A percentile compares a stretch with the other conserved stretches of the same genome.
Evolutionary conservation across 2,329 filamentous ascomycete species (phyloP).

Genomic region (Fusarium annulatum): DNA sequence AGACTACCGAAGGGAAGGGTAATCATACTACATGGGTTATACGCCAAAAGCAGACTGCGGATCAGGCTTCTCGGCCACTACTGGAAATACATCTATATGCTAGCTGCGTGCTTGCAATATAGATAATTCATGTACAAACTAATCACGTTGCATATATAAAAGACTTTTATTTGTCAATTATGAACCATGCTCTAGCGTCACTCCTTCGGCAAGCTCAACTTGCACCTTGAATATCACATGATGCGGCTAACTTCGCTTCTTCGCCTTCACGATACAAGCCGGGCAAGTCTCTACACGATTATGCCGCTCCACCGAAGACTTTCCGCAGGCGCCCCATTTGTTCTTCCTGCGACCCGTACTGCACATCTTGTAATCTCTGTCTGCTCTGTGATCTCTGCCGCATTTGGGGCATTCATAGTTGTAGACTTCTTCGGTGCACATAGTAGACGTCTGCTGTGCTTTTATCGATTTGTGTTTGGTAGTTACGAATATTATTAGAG

Average conservation of each 20-base stretch:
- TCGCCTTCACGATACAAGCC: background rate
- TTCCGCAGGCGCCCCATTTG: conserved; percentile 1
- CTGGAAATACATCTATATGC: fast-evolving
- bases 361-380: conserved; percentile 3
- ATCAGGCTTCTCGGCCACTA: fast-evolving
- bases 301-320: background rate
- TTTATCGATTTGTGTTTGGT: too few relatives aligned
- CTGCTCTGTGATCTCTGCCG: background rate
- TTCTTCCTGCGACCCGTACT: background rate
- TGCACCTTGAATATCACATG: too few relatives aligned
- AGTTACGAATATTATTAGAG: fast-evolving
- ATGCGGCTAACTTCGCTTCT: background rate
- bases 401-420: background rate
- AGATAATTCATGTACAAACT: background rate
- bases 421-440: background rate
- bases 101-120: background rate
- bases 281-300: background rate
- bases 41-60: fast-evolving
- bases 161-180: background rate
- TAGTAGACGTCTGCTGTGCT: background rate
- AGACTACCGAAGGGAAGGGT: fast-evolving
- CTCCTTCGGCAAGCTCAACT: fast-evolving
- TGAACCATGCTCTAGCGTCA: fast-evolving
- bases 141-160: background rate
- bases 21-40: fast-evolving